A percentile compares a stretch with the other conserved stretches of the same genome.
Evolutionary conservation across 345 rosid genomes (phyloP).

Genomic region (Linum lewisii): DNA sequence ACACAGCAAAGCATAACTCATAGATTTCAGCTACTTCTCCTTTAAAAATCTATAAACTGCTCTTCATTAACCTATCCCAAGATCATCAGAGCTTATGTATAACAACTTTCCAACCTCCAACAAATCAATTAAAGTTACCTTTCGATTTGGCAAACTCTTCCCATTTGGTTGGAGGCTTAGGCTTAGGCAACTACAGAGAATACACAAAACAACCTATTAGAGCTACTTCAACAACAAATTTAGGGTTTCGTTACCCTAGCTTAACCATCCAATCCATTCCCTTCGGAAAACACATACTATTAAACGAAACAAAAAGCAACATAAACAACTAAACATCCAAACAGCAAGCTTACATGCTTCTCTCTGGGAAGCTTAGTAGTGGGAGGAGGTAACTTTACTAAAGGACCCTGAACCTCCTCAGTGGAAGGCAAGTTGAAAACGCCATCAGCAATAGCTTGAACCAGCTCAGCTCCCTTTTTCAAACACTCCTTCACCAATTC

Average conservation of each 20-base stretch:
- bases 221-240: background rate
- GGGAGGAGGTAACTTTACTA: slow-evolving; percentile 70
- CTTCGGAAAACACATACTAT: too few species aligned
- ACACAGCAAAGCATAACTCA: slow-evolving; percentile 5
- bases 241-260: background rate
- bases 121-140: slow-evolving; percentile 17
- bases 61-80: background rate
- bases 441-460: slow-evolving; percentile 56
- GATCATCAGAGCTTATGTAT: too few species aligned
- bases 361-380: slow-evolving; percentile 70
- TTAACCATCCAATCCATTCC: background rate
- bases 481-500: slow-evolving; percentile 54
- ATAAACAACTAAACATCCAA: background rate
- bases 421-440: slow-evolving; percentile 73
- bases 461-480: slow-evolving; percentile 49
- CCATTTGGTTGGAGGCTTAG: slow-evolving; percentile 52
- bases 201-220: background rate
- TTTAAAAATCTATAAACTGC: too few species aligned
- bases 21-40: background rate
- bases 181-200: slow-evolving; percentile 41
- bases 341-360: slow-evolving; percentile 50
- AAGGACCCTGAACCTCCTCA: slow-evolving; percentile 69
- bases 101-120: too few species aligned
- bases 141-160: slow-evolving; percentile 39
- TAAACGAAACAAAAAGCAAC: background rate